phyloP scores from a whole-genome alignment of 2,329 filamentous ascomycete genomes.

The Exophiala bonariae region DNA sequence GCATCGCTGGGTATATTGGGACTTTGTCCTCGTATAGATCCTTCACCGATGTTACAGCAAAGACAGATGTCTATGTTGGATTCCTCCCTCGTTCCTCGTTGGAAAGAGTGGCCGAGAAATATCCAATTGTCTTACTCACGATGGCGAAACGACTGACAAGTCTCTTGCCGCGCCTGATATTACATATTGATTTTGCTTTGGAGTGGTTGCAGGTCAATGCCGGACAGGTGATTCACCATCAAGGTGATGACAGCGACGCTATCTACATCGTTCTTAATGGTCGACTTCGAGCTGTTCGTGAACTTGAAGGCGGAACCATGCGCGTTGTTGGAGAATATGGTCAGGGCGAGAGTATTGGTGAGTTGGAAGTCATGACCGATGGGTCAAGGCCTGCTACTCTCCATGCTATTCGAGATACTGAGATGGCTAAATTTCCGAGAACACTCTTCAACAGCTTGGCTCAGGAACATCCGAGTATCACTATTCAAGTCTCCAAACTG shows the following conservation, averaged over 20 bases:
- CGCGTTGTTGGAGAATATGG: slow-evolving; percentile 89
- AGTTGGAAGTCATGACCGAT: slow-evolving; percentile 95
- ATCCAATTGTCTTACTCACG: slow-evolving; percentile 88
- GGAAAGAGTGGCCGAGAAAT: slow-evolving; percentile 88
- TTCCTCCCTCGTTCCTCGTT: slow-evolving; percentile 84
- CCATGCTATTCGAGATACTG: slow-evolving; percentile 94
- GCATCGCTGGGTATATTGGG: slow-evolving; percentile 89
- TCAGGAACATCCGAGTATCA: slow-evolving; percentile 95
- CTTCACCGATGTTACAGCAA: slow-evolving; percentile 94
- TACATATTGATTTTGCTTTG: slow-evolving; percentile 96
- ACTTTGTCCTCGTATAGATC: slow-evolving; percentile 93
- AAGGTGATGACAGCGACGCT: slow-evolving; percentile 92
- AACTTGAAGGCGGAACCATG: slow-evolving; percentile 77
- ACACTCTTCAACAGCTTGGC: slow-evolving; percentile 97
- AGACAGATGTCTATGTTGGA: slow-evolving; percentile 97
- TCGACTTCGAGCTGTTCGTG: slow-evolving; percentile 78
- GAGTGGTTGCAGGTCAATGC: slow-evolving; percentile 98
- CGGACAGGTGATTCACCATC: slow-evolving; percentile 90
- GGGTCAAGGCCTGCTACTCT: slow-evolving; percentile 85
- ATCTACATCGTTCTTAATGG: slow-evolving; percentile 98
- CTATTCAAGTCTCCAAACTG: slow-evolving; percentile 98
- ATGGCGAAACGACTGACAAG: slow-evolving; percentile 94
- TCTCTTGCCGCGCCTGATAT: slow-evolving; percentile 80
- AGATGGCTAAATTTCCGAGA: slow-evolving; percentile 92
- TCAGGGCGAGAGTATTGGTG: slow-evolving; percentile 95